Conservation (phyloP, 257 asterid genomes). For the Ilex asprella region DNA sequence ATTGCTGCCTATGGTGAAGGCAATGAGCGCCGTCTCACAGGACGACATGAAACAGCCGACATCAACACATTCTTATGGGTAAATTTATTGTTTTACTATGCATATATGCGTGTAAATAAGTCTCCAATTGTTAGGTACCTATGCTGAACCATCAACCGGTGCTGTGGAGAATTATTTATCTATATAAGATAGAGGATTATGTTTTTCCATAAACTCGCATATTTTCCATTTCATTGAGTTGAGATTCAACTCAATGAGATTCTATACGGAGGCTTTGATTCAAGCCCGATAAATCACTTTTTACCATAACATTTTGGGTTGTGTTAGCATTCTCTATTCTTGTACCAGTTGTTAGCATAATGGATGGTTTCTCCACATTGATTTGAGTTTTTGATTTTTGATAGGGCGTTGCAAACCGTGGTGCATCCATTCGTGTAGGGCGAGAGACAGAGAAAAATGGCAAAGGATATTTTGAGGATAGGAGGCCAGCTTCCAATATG, state of each 20-base stretch:
- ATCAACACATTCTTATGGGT: conserved; percentile 82
- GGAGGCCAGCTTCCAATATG: conserved; percentile 97
- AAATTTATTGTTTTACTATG: background rate
- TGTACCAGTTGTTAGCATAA: background rate
- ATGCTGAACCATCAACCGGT: background rate
- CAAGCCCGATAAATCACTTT: too few species aligned
- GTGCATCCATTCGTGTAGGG: conserved; percentile 86
- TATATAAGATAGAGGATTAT: too few species aligned
- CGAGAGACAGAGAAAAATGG: conserved; percentile 89
- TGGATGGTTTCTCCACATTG: too few species aligned
- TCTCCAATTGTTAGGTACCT: background rate
- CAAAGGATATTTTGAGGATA: conserved; percentile 90
- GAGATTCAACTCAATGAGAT: too few species aligned
- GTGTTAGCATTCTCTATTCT: background rate
- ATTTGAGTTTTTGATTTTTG: background rate
- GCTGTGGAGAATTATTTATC: background rate
- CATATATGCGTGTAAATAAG: background rate
- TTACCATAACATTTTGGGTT: too few species aligned
- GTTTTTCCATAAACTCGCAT: too few species aligned
- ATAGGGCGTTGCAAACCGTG: conserved; percentile 96
- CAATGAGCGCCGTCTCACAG: conserved; percentile 92
- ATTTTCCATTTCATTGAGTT: too few species aligned
- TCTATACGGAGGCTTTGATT: too few species aligned
- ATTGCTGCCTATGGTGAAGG: conserved; percentile 96
- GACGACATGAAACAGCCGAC: conserved; percentile 79